Percentiles rank a stretch among this genome's conserved stretches.
Conservation (phyloP, 768 basidiomycete genomes). For the Candolleomyces aberdarensis region DNA sequence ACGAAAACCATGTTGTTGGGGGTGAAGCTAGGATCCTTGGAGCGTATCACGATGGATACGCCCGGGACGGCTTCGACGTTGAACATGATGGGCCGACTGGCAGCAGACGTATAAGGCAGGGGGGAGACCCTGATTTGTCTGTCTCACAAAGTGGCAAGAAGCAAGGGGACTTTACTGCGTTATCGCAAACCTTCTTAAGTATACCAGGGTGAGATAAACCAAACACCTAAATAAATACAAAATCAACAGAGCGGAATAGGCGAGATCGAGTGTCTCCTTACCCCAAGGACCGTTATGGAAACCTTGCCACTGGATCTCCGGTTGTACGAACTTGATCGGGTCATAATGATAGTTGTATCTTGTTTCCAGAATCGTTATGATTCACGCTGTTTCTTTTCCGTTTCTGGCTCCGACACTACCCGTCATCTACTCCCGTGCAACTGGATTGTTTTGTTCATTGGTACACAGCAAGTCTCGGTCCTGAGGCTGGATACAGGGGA, state of each 20-base stretch:
- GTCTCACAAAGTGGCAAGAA: neutral
- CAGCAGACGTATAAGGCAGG: no score
- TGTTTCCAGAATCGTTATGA: neutral
- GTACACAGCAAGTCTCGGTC: neutral
- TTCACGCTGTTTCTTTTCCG: neutral
- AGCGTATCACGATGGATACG: slow-evolving; percentile 3
- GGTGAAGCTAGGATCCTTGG: slow-evolving; percentile 1
- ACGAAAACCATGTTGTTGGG: slow-evolving; percentile 2
- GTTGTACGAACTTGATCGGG: neutral
- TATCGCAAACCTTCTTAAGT: neutral
- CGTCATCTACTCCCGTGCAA: neutral
- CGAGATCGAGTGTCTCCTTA: neutral
- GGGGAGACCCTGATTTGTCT: neutral
- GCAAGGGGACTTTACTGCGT: neutral
- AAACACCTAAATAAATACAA: neutral
- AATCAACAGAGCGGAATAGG: neutral
- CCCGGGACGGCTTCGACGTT: slow-evolving; percentile 1
- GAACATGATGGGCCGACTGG: neutral
- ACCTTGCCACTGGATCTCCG: neutral
- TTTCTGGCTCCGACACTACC: neutral
- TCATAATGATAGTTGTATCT: neutral
- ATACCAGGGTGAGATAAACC: neutral
- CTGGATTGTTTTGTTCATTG: neutral
- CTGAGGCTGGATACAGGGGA: no score
- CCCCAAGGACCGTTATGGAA: neutral